phyloP scores from a whole-genome alignment of 305 asterid species.

The Solanum aculeatissimum region DNA sequence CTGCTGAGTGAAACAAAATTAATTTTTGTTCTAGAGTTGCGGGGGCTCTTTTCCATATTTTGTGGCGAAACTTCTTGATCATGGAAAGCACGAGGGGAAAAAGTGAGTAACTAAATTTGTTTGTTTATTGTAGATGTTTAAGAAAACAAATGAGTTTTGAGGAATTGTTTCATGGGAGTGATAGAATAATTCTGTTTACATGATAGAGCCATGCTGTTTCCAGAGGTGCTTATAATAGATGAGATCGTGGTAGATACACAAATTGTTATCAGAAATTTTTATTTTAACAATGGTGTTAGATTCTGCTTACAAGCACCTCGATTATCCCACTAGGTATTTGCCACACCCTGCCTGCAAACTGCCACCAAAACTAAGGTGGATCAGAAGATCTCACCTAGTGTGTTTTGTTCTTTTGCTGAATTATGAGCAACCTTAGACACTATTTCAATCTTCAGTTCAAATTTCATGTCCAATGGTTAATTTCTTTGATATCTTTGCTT shows the following conservation, averaged over 20 bases:
- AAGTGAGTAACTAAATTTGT: neutral
- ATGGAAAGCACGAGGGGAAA: neutral
- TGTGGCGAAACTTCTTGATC: neutral
- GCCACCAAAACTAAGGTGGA: neutral
- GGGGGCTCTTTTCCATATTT: neutral
- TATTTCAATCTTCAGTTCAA: neutral
- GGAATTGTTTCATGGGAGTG: neutral
- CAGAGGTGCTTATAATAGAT: neutral
- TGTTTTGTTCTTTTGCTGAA: neutral
- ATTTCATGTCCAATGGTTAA: neutral
- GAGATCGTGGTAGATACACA: neutral
- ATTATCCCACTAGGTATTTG: neutral
- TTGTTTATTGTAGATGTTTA: neutral
- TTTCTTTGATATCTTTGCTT: neutral
- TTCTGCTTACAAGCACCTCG: neutral
- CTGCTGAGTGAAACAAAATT: neutral
- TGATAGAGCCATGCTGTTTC: neutral
- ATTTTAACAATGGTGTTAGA: neutral
- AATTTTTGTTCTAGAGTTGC: neutral
- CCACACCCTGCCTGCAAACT: neutral
- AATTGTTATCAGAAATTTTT: neutral
- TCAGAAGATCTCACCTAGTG: neutral
- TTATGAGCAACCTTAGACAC: neutral
- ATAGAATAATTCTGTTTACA: neutral
- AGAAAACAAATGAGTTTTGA: neutral